Evolutionary conservation across 2,329 filamentous ascomycete genomes (phyloP).

Genomic region (Sporothrix luriei): DNA sequence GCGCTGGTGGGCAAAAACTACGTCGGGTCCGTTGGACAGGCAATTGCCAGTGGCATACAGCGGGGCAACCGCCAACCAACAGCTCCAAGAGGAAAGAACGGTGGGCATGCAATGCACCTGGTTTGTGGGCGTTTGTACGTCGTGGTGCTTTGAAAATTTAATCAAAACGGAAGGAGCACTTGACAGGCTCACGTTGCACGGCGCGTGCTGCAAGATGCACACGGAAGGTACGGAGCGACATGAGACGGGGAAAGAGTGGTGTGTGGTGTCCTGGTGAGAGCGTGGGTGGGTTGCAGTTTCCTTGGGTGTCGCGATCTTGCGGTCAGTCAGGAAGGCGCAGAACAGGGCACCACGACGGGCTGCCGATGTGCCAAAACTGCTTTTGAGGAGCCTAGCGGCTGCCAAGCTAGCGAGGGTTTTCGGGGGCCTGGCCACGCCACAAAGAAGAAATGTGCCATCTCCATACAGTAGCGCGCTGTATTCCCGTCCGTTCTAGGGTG

Average conservation of each 20-base stretch:
- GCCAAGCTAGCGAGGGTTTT: slow-evolving; percentile 1
- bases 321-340: not conserved
- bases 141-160: not conserved
- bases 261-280: slow-evolving; percentile 10
- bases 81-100: slow-evolving; percentile 18
- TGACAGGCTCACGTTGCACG: slow-evolving; percentile 30
- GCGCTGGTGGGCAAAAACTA: not conserved
- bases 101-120: slow-evolving; percentile 6
- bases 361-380: not conserved
- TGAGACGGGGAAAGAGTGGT: slow-evolving; percentile 19
- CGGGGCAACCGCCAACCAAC: slow-evolving; percentile 32
- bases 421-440: not conserved
- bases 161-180: slow-evolving; percentile 15
- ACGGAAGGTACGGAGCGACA: slow-evolving; percentile 26
- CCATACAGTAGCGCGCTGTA: not conserved
- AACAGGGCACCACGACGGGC: slow-evolving; percentile 12
- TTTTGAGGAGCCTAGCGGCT: not conserved
- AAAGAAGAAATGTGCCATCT: not conserved
- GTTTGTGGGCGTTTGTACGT: not conserved
- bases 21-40: slow-evolving; percentile 23
- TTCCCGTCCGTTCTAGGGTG: not conserved
- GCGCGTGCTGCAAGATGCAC: slow-evolving; percentile 30
- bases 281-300: slow-evolving; percentile 25
- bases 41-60: slow-evolving; percentile 18
- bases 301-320: slow-evolving; percentile 24